Base-by-base conservation (phyloP, 495 filamentous ascomycete genomes). In the Lophium mytilinum region DNA sequence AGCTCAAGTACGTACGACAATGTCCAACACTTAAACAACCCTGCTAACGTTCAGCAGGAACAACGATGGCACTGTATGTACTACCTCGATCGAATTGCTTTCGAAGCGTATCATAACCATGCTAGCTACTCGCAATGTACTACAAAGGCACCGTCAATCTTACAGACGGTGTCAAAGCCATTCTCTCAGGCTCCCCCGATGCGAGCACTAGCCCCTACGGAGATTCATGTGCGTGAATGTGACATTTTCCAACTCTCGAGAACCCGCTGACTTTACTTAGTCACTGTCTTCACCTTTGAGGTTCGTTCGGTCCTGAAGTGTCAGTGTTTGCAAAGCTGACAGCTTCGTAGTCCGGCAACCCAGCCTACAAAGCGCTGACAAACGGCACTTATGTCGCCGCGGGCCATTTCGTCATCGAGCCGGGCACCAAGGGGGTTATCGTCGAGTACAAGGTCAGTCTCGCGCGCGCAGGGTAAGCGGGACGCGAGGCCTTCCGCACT, bases 361-460 rank as follows among this genome's bases (percentile, higher is more conserved):
- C 39, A 14, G 49, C 60, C 49, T 61, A 60, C 52, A 64, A 64
- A 40, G 53, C 40, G 9, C 37, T 64, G 34, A 53, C 60, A 35
- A 64, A 60, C 47, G 58, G 49, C 12, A 37, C 41, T 10, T 64
- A 45, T 47, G 62, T 61, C 12, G 57, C 62, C 17, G 62, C 62
- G 30, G 62, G 62, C 1, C 53, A 53, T 36, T 64, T 64, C 35
- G 45, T 64, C 9, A 52, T 47, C 12, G 62, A 64, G 40, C 14
- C 17, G 36, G 57, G 50, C 7, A 18, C 19, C 36, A 42, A 60
- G 39, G 47, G 24, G 14, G 35, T 60, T 12, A 45, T 61, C 10
- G 60, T 63, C 14, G 62, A 64, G 54, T 64, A 64, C 34, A 64
- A 58, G 42, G 62, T 64, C 33, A 50, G 40, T 34, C 24, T 30